Conservation (phyloP, 345 rosid species). For the Hibiscus tridactylites region DNA sequence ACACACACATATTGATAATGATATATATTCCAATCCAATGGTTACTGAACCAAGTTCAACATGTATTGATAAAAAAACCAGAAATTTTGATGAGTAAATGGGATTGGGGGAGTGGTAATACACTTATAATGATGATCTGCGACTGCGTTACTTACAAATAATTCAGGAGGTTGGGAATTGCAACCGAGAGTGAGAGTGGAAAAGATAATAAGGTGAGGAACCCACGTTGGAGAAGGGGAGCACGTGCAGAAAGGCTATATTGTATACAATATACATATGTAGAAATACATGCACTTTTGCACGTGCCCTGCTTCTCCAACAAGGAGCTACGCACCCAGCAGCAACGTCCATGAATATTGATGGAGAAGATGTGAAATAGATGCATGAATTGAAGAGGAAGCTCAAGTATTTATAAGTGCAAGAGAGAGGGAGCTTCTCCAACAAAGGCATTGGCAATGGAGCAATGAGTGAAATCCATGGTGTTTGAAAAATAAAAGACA, state of each 20-base stretch:
- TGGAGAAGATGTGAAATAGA: neutral
- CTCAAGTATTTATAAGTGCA: slow-evolving; percentile 33
- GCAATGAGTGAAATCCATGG: slow-evolving; percentile 14
- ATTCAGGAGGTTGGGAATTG: neutral
- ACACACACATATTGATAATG: neutral
- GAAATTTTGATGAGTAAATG: neutral
- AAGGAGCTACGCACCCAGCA: slow-evolving; percentile 45
- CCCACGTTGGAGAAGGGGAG: slow-evolving; percentile 94
- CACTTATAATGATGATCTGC: neutral
- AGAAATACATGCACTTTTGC: slow-evolving; percentile 29
- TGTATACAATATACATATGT: neutral
- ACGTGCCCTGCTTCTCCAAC: slow-evolving; percentile 99
- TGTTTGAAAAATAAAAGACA: neutral
- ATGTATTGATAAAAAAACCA: neutral
- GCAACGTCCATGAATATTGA: neutral
- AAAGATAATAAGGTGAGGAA: slow-evolving; percentile 7
- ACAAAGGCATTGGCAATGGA: neutral
- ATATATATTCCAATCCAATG: neutral
- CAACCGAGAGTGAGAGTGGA: neutral
- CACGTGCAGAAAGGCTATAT: slow-evolving; percentile 51
- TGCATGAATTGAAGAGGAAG: slow-evolving; percentile 7
- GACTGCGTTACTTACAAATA: neutral
- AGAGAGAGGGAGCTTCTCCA: slow-evolving; percentile 5
- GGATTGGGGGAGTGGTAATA: neutral
- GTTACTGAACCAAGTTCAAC: neutral